Base-by-base conservation (phyloP, 1,139 yeast species). In the Barnettozyma hawaiiensis region DNA sequence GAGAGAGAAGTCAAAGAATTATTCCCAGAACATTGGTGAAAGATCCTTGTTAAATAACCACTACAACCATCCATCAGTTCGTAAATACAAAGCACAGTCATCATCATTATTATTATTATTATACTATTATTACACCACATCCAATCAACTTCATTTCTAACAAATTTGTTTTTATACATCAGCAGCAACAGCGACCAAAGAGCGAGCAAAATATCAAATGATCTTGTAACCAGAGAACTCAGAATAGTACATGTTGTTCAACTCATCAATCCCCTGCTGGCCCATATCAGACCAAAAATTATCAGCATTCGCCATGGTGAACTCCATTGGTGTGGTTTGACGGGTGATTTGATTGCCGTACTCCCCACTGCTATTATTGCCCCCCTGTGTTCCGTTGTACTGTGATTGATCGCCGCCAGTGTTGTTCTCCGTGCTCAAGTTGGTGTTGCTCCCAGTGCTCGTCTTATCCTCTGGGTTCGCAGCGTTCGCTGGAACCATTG, bases 161-260 rank as follows among this genome's bases (percentile, higher is more conserved):
- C n/a, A 31, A 16, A n/a, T n/a, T n/a, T n/a, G n/a, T n/a, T n/a
- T n/a, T 10, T 19, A 29, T 7, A 18, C 34, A 16, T 7, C 23
- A 20, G n/a, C 16, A 32, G 12, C 16, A 32, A 14, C 5, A 16
- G 23, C 23, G n/a, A 7, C n/a, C 18, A 10, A n/a, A n/a, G n/a
- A n/a, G n/a, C n/a, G n/a, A n/a, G n/a, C n/a, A n/a, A n/a, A n/a
- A 16, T 14, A 20, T 32, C 27, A 47, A 11, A 41, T 37, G 20
- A 54, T 45, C 29, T 47, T 54, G 41, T 54, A 55, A 12, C 59
- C 59, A 2, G 58, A 47, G 45, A 53, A 55, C 31, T 55, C 59
- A 11, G 52, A 47, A 44, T 52, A 47, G 21, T 54, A 54, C 55
- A 54, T 50, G 34, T 51, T 53, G 38, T 50, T 53, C 41, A 55